Evolutionary conservation across 345 rosid genomes (phyloP), one percentile per base, ranked within the genome.

Genomic region (Cardamine chenopodiifolia): DNA sequence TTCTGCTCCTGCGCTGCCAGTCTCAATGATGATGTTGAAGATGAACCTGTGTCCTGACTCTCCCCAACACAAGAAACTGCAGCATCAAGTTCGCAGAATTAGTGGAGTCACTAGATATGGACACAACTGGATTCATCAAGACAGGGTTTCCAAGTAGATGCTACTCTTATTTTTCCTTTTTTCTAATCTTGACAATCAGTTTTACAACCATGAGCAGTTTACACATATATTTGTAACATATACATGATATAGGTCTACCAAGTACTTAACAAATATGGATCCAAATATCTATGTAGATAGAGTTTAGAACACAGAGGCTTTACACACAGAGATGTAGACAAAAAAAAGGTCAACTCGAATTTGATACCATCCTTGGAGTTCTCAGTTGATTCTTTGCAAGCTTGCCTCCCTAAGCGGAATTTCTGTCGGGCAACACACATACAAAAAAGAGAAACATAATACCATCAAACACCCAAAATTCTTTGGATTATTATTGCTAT

Each of bases 1-100:
- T 88, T 89, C 48, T 84, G 73, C 67, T 95, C 98, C 64, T 95
- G 97, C 0, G 86, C 84, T 3, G 76, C 81, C 76, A 85, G 66
- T 83, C 91, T 88, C 39, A 92, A 70, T 52, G 96, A 85, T 34
- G 90, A 77, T 39, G 97, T 81, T 59, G 94, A 82, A 32, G 97
- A 95, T 35, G 97, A 90, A 68, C 90, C 87, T 19, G 98, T 89
- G 72, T 92, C 97, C 85, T 86, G 96, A 77, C 92, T 86, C 82
- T 95, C 96, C 29, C 88, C 91, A 65, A 83, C 86, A 74, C 87
- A 84, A 70, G 97, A 85, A 55, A 81, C 96, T 87, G 86, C 78
- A 75, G 60, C 44, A 52, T 72, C 72, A 68, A 64, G 44, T 45
- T 45, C 32, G 53, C 44, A 26, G 53, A 67, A 68, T 68, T 34